Evolutionary conservation across 495 filamentous ascomycete species (phyloP).

Genomic region (Penicillium chermesinum): DNA sequence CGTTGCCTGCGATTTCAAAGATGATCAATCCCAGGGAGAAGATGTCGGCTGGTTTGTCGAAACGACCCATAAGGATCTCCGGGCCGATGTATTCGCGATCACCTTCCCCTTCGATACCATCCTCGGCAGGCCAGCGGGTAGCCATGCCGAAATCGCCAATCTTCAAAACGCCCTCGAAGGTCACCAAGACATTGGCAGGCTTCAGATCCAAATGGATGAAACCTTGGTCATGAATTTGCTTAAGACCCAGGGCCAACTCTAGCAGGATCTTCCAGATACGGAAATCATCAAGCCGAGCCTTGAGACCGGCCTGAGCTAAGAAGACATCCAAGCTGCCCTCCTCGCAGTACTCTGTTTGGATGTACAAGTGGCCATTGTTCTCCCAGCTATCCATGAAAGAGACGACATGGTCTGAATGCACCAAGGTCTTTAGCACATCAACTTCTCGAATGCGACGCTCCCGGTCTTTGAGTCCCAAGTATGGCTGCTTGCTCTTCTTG

Average conservation of each 20-base stretch:
- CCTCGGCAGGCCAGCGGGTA: slow-evolving; percentile 66
- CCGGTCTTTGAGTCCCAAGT: slow-evolving; percentile 67
- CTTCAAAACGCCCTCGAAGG: slow-evolving; percentile 85
- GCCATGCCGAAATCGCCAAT: slow-evolving; percentile 97
- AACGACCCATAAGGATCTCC: slow-evolving; percentile 76
- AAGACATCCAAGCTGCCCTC: slow-evolving; percentile 85
- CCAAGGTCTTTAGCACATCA: slow-evolving; percentile 62
- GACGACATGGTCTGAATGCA: slow-evolving; percentile 74
- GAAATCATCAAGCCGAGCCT: slow-evolving; percentile 90
- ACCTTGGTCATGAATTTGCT: slow-evolving; percentile 79
- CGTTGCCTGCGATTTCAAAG: slow-evolving; percentile 88
- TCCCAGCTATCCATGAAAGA: slow-evolving; percentile 84
- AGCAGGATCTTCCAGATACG: slow-evolving; percentile 96
- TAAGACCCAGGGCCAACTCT: slow-evolving; percentile 74
- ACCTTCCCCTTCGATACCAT: slow-evolving; percentile 81
- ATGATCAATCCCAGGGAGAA: slow-evolving; percentile 92
- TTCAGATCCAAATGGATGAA: slow-evolving; percentile 95
- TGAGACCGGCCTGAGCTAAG: slow-evolving; percentile 67
- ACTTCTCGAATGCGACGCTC: slow-evolving; percentile 77
- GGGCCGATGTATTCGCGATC: slow-evolving; percentile 95
- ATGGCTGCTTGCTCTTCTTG: slow-evolving; percentile 84
- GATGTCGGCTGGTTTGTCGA: slow-evolving; percentile 86
- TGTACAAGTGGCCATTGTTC: slow-evolving; percentile 73
- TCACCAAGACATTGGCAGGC: slow-evolving; percentile 88
- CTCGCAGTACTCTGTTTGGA: slow-evolving; percentile 94